Evolutionary conservation across 305 asterid genomes (phyloP), one percentile per base, ranked within the genome.

Genomic region (Solanum hybrid): DNA sequence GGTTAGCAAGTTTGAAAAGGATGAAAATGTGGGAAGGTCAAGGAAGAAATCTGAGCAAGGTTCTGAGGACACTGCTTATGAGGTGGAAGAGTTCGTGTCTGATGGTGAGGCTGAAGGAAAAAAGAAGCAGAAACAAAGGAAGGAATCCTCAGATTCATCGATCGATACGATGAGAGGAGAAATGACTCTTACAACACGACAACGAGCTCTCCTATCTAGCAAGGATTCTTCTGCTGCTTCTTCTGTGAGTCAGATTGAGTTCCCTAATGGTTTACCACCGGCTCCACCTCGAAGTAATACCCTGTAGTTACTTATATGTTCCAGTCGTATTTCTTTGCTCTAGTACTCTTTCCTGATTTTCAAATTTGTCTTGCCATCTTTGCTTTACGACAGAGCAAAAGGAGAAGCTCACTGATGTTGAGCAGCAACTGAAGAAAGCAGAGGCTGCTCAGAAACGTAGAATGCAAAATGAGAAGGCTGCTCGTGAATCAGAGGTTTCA

Each of bases 381-480:
- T 91, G 39, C 39, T 64, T 57, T 81, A 76, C 36, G 83, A 74
- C 93, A 97, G 99, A 96, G 91, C 98, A 95, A 95, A 95, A 95
- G 94, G 99, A 96, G 93, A 93, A 95, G 91, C 93, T 96, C 88
- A 89, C 99, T 11, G 99, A 96, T 92, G 97, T 96, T 91, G 99
- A 97, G 93, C 99, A 96, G 91, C 99, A 96, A 83, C 92, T 97
- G 92, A 97, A 96, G 95, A 97, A 96, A 93, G 95, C 90, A 1
- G 98, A 96, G 94, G 98, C 98, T 89, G 98, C 99, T 89, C 95
- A 97, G 94, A 94, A 97, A 93, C 98, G 99, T 89, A 93, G 93
- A 91, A 83, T 95, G 93, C 98, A 95, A 94, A 96, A 95, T 86
- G 98, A 97, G 96, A 97, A 96, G 92, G 99, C 99, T 89, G 98